phyloP scores from a whole-genome alignment of 2,329 filamentous ascomycete genomes.

The Blastomyces emzantsi region DNA sequence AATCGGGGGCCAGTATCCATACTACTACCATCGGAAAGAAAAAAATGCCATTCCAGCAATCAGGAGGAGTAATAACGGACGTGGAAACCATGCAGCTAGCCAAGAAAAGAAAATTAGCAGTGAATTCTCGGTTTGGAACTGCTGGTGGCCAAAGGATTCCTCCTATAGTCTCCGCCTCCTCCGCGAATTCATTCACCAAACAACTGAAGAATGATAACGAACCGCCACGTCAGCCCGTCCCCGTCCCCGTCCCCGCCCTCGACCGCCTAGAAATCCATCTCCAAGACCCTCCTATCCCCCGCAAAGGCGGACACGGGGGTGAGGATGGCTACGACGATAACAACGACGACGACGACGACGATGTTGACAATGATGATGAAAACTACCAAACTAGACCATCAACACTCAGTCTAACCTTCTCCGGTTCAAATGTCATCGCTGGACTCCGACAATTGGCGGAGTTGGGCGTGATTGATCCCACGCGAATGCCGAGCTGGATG shows the following conservation, averaged over 20 bases:
- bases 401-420: conserved; percentile 51
- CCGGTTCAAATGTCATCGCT: conserved; percentile 69
- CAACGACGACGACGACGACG: background rate
- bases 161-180: background rate
- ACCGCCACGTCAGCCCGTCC: background rate
- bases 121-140: conserved; percentile 62
- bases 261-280: conserved; percentile 44
- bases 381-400: conserved; percentile 14
- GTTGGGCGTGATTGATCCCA: conserved; percentile 59
- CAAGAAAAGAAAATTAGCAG: conserved; percentile 54
- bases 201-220: background rate
- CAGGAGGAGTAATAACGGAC: background rate
- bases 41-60: conserved; percentile 7
- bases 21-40: conserved; percentile 14
- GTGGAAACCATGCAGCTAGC: conserved; percentile 21
- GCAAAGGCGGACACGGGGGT: background rate
- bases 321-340: conserved; percentile 7
- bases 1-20: background rate
- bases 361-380: background rate
- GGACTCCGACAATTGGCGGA: conserved; percentile 72
- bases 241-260: conserved; percentile 19
- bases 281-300: conserved; percentile 36
- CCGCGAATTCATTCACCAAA: conserved; percentile 14
- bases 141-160: conserved; percentile 31
- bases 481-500: conserved; percentile 81